A percentile compares a stretch with the other conserved stretches of the same genome.
Conservation (phyloP, 805 yeast genomes). For the Kodamaea leandrae region DNA sequence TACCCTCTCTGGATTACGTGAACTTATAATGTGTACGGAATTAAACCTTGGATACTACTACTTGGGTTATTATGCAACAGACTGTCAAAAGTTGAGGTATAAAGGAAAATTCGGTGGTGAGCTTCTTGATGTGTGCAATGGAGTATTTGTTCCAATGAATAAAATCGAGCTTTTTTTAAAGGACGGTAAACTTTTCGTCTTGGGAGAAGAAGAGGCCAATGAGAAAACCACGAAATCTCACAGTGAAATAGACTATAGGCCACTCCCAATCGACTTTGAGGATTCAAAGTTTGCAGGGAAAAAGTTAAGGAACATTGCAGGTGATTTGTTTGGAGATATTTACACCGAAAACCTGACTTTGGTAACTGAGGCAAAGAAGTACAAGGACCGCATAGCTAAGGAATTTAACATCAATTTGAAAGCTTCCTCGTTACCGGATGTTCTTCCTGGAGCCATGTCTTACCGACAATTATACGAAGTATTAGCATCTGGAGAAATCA, state of each 20-base stretch:
- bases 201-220: constrained; percentile 14
- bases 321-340: constrained; percentile 16
- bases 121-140: constrained; percentile 53
- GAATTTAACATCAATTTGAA: constrained; percentile 13
- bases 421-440: constrained; percentile 31
- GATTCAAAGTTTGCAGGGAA: constrained; percentile 3
- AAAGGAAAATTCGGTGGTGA: constrained; percentile 79
- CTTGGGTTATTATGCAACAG: constrained; percentile 76
- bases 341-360: constrained; percentile 4
- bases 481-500: constrained; percentile 26
- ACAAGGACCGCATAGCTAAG: constrained; percentile 13
- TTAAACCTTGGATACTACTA: constrained; percentile 58
- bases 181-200: constrained; percentile 31
- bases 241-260: background rate
- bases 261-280: constrained; percentile 1
- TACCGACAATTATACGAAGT: constrained; percentile 42
- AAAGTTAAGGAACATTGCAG: constrained; percentile 19
- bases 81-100: constrained; percentile 79
- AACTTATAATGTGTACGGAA: constrained; percentile 52
- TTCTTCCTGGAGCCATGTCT: constrained; percentile 53
- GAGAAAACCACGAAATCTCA: background rate
- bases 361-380: constrained; percentile 19
- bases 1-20: constrained; percentile 71
- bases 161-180: constrained; percentile 25
- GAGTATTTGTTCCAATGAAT: constrained; percentile 41